Evolutionary conservation across 345 rosid genomes (phyloP), one percentile per base, ranked within the genome.

Genomic region (Populus alba): DNA sequence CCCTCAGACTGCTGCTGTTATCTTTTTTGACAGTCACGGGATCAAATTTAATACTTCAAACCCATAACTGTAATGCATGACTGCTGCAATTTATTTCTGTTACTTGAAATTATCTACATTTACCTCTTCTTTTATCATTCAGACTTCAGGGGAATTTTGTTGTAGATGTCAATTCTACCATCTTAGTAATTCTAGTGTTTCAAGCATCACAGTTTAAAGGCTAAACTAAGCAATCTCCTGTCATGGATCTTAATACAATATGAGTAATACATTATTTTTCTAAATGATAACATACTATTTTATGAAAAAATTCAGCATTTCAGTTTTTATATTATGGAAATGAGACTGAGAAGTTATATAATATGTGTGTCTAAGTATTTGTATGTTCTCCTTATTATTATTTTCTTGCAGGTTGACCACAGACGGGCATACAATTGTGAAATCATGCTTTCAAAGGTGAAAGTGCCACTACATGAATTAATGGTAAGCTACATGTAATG

Each of bases 401-500:
- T 33, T 73, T 81, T 70, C 59, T 78, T 86, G 84, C 87, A 95
- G 99, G 87, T 93, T 88, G 99, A 95, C 12, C 99, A 91, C 82
- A 87, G 97, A 76, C 92, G 98, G 67, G 98, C 99, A 70, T 95
- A 95, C 83, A 95, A 95, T 79, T 93, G 99, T 63, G 99, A 95
- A 84, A 95, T 95, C 76, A 93, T 95, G 99, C 98, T 95, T 86
- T 93, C 99, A 75, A 92, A 95, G 89, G 99, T 95, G 84, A 95
- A 92, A 85, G 92, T 90, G 68, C 98, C 99, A 15, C 80, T 92
- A 82, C 89, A 85, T 57, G 97, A 93, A 27, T 85, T 95, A 81
- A 95, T 85, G 97, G 99, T 95, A 88, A 88, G 86, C 73, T 25
- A 55, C 38, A 23, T 45, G 3, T 27, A 67, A 8, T 43, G 13